A percentile compares a stretch with the other conserved stretches of the same genome.
Evolutionary conservation across 805 yeast genomes (phyloP).

Genomic region (Candida railenensis): DNA sequence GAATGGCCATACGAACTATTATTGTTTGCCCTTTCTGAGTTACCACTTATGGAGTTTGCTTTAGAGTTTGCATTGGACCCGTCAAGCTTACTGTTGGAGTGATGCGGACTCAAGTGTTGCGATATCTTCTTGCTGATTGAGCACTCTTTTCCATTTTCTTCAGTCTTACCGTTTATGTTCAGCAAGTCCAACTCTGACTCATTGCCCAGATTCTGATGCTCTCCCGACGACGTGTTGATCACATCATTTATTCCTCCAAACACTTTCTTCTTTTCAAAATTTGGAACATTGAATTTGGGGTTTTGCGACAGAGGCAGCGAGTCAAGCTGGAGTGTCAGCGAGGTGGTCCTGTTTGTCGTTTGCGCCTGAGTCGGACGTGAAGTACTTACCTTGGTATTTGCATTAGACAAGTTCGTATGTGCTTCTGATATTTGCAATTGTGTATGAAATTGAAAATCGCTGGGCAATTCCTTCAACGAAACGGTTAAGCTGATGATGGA

Average conservation of each 20-base stretch:
- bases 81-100: too few species aligned
- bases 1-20: neutral
- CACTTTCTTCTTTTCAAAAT: slow-evolving; percentile 40
- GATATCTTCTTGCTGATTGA: too few species aligned
- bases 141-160: too few species aligned
- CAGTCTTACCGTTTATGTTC: too few species aligned
- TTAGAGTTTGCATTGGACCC: too few species aligned
- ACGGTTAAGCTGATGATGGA: slow-evolving; percentile 68
- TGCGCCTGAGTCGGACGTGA: neutral
- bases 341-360: neutral
- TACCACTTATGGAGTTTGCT: too few species aligned
- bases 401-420: neutral
- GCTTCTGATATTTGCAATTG: slow-evolving; percentile 35
- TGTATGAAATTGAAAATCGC: slow-evolving; percentile 41
- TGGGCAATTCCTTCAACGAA: slow-evolving; percentile 44
- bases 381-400: too few species aligned
- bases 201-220: neutral
- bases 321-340: neutral
- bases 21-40: too few species aligned
- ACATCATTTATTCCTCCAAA: slow-evolving; percentile 53
- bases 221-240: slow-evolving; percentile 8
- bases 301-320: neutral
- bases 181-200: too few species aligned
- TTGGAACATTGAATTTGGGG: slow-evolving; percentile 34
- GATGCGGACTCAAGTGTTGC: too few species aligned